A percentile compares a stretch with the other conserved stretches of the same genome.
Evolutionary conservation across 164 flowering plant genomes (phyloP).

Genomic region (Umbellularia californica): DNA sequence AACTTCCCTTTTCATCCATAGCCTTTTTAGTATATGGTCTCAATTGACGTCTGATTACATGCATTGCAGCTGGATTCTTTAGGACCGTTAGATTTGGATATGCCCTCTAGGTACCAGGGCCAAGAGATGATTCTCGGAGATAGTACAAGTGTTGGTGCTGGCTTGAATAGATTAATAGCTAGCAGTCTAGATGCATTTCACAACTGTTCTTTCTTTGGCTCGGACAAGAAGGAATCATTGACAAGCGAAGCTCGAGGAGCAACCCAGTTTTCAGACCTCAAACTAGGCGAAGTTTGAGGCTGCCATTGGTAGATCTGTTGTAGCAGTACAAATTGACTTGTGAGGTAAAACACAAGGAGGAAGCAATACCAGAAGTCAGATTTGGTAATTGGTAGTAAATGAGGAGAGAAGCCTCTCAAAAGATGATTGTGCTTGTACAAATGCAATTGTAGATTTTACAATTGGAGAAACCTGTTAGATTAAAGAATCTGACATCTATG

Average conservation of each 20-base stretch:
- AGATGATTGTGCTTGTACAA: background rate
- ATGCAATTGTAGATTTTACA: background rate
- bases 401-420: background rate
- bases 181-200: constrained; percentile 93
- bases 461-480: background rate
- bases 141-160: constrained; percentile 67
- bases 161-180: constrained; percentile 75
- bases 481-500: background rate
- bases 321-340: background rate
- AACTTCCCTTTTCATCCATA: background rate
- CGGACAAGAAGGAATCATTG: constrained; percentile 62
- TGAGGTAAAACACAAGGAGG: background rate
- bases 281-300: background rate
- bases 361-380: background rate
- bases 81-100: constrained; percentile 86
- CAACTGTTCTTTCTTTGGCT: constrained; percentile 67
- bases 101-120: constrained; percentile 54
- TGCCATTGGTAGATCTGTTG: background rate
- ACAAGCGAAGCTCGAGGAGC: constrained; percentile 36
- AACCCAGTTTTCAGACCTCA: background rate
- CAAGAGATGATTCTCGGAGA: constrained; percentile 59
- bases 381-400: background rate
- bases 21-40: background rate
- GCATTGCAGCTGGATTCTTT: constrained; percentile 83
- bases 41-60: background rate